Percentiles rank a stretch among this genome's conserved stretches.
Conservation (phyloP, 495 filamentous ascomycete genomes). For the Aspergillus diversus region DNA sequence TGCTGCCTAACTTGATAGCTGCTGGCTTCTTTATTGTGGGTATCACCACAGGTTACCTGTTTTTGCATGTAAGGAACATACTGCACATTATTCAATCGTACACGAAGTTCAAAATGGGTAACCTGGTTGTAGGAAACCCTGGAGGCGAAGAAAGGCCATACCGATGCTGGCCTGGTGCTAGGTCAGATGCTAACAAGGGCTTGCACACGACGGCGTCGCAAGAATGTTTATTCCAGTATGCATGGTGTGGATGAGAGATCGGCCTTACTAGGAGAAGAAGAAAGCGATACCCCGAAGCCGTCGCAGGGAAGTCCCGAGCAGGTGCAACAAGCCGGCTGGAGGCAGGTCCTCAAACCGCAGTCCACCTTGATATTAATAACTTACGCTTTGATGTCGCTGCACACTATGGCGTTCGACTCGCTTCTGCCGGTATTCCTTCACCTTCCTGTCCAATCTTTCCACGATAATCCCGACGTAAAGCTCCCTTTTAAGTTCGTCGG, state of each 20-base stretch:
- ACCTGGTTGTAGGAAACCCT: slow-evolving; percentile 64
- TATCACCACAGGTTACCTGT: slow-evolving; percentile 69
- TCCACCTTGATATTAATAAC: slow-evolving; percentile 73
- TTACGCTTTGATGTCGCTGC: slow-evolving; percentile 76
- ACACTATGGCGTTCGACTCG: slow-evolving; percentile 79
- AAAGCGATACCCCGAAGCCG: slow-evolving; percentile 17
- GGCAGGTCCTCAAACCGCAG: slow-evolving; percentile 74
- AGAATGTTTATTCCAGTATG: slow-evolving; percentile 19
- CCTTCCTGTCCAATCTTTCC: slow-evolving; percentile 59
- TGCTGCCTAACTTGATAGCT: slow-evolving; percentile 78
- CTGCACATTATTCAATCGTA: not conserved
- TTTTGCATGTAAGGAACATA: slow-evolving; percentile 53
- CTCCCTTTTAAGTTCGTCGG: slow-evolving; percentile 79
- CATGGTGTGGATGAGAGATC: slow-evolving; percentile 45
- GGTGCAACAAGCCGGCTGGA: slow-evolving; percentile 52
- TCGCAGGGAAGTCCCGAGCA: slow-evolving; percentile 12
- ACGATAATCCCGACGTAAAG: slow-evolving; percentile 57
- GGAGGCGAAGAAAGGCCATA: slow-evolving; percentile 60
- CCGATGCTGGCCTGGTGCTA: slow-evolving; percentile 70
- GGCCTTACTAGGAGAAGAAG: slow-evolving; percentile 33
- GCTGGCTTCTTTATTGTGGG: slow-evolving; percentile 73
- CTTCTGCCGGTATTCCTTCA: slow-evolving; percentile 82
- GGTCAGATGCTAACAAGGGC: slow-evolving; percentile 53
- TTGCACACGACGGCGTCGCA: slow-evolving; percentile 29
- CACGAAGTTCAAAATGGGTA: not conserved